phyloP scores from a whole-genome alignment of 805 yeast species.

The Wickerhamia fluorescens region DNA sequence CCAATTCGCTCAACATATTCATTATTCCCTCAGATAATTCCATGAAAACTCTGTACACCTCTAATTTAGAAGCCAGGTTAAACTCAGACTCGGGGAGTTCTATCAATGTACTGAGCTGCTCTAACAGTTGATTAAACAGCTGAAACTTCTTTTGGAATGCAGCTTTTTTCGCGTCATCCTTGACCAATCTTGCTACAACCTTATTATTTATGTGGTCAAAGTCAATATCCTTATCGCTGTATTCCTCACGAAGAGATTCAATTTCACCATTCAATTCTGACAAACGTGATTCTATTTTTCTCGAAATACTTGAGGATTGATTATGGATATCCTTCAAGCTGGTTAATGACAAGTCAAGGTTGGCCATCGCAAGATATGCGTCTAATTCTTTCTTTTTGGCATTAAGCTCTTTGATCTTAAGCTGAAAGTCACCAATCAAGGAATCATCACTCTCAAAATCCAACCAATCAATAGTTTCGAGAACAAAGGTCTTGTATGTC shows the following conservation, averaged over 20 bases:
- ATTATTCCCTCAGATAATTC: slow-evolving; percentile 18
- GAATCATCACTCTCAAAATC: slow-evolving; percentile 63
- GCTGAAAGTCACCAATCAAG: slow-evolving; percentile 17
- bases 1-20: slow-evolving; percentile 23
- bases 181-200: slow-evolving; percentile 1
- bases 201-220: slow-evolving; percentile 22
- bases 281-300: slow-evolving; percentile 38
- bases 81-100: too few relatives aligned
- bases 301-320: slow-evolving; percentile 35
- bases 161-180: slow-evolving; percentile 14
- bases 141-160: slow-evolving; percentile 21
- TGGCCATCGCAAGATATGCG: slow-evolving; percentile 32
- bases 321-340: slow-evolving; percentile 39
- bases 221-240: slow-evolving; percentile 40
- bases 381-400: slow-evolving; percentile 18
- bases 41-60: slow-evolving; percentile 20
- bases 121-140: slow-evolving; percentile 20
- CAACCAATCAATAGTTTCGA: slow-evolving; percentile 65
- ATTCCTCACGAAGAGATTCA: slow-evolving; percentile 33
- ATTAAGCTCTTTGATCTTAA: slow-evolving; percentile 15
- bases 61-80: too few relatives aligned
- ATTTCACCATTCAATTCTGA: slow-evolving; percentile 41
- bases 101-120: too few relatives aligned
- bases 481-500: slow-evolving; percentile 22
- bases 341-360: slow-evolving; percentile 39